Evolutionary conservation across 176 grass and related monocot species (phyloP), one percentile per base, ranked within the genome.

Genomic region (Oryza longistaminata): DNA sequence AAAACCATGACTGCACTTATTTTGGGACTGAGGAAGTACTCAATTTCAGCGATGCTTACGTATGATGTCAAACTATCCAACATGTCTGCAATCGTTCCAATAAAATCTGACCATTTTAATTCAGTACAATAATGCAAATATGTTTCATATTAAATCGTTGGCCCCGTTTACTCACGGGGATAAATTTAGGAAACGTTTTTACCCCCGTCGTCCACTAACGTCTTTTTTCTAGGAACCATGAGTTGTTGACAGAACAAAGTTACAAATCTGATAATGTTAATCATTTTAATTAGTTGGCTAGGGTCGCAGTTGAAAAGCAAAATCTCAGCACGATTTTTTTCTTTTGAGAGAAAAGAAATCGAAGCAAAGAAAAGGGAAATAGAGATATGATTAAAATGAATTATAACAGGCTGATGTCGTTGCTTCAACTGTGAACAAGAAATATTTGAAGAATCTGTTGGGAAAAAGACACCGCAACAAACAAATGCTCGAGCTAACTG

Each of bases 381-480:
- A 8, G 39, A 7, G 39, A 40, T 40, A 40, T 37, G 5, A 37
- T 40, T 40, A 43, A 69, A 68, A 80, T 9, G n/a, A 33, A 42
- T 37, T 3, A 40, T 37, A 31, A 19, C 26, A 55, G 29, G 49
- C 9, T 58, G n/a, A n/a, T 31, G 29, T 31, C 34, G 17, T 68
- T 31, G 60, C 39, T 45, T 21, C 15, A 48, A 12, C 12, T 27
- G 4, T 45, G 45, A 55, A 39, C 45, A 16, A 24, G 66, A 81
- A 81, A 69, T 52, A 70, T 81, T 46, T 25, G 46, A 55, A 12
- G 66, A 16, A 81, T 70, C 66, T 9, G 12, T 1, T 5, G 4
- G 11, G 79, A 70, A 81, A 81, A 81, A 29, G 79, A 53, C 66
- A 33, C 27, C 12, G 7, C 79, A 70, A 70, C 53, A 24, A 77